Evolutionary conservation across 164 flowering plant species (phyloP), one percentile per base, ranked within the genome.

Genomic region (Vitis rupestris): DNA sequence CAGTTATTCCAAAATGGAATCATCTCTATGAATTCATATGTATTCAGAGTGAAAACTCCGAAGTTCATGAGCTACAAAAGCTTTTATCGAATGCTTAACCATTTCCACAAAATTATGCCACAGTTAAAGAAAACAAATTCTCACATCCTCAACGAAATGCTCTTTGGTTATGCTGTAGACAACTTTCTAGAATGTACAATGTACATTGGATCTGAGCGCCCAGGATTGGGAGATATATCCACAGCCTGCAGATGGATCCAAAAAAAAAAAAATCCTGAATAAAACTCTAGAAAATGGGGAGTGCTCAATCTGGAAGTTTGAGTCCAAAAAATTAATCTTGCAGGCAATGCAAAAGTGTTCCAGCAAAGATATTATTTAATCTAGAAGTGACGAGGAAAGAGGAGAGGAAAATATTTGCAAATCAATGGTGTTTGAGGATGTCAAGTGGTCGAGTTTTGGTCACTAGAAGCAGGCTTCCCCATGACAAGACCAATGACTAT

Each of bases 161-260:
- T n/a, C 53, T 56, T 47, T 23, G 48, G 63, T 83, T 73, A 85
- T 37, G 83, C 89, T 12, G 85, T 73, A 50, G 80, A 69, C 15
- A 82, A 65, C 74, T 94, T 94, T 77, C 87, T 87, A 3, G 98
- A 89, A 73, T 84, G 83, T 0, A 94, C 97, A 73, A 92, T 76
- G 72, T 88, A 94, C 97, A 94, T 86, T 0, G 98, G 98, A 69
- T 94, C 97, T 23, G 97, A 84, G 27, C 91, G 92, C 59, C 98
- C 98, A 12, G 97, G 97, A 37, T 89, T 92, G 10, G 98, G 97
- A 71, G 98, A 94, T 74, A 92, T 87, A 79, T 94, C 97, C 60
- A 90, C 91, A 8, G 95, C 97, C 98, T 94, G 88, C 79, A 72
- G 48, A 63, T n/a, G 73, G 17, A 61, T 37, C 19, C 12, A 65